Evolutionary conservation across 495 filamentous ascomycete genomes (phyloP).

Genomic region (Xanthoparmelia taractica): DNA sequence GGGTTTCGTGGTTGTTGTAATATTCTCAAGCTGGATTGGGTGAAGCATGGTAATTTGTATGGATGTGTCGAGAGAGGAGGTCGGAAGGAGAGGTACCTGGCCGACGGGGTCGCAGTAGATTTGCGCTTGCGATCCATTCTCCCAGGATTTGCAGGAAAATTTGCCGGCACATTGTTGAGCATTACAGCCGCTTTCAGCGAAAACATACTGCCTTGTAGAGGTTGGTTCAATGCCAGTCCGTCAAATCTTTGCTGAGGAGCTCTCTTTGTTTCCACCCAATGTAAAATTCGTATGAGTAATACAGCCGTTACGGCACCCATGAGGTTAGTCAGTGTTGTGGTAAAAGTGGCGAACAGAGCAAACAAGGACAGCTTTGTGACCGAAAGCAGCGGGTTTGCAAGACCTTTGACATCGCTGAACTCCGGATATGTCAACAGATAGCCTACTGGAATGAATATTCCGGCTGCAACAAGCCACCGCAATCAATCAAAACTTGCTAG

Average conservation of each 20-base stretch:
- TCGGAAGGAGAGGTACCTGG: conserved; percentile 20
- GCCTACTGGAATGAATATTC: too few relatives aligned
- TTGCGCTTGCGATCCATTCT: conserved; percentile 9
- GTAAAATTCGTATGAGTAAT: conserved; percentile 24
- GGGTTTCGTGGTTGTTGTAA: too few relatives aligned
- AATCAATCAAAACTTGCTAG: too few relatives aligned
- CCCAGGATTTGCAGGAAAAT: conserved; percentile 25
- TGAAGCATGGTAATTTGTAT: conserved; percentile 15
- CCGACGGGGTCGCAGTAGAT: conserved; percentile 19
- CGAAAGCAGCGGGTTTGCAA: conserved; percentile 24
- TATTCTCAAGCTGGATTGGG: conserved; percentile 15
- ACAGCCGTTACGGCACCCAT: conserved; percentile 29
- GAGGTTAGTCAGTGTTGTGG: conserved; percentile 26
- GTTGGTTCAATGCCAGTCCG: background rate
- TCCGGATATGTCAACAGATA: conserved; percentile 26
- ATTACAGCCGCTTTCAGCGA: conserved; percentile 7
- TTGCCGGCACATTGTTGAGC: conserved; percentile 10
- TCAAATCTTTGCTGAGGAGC: conserved; percentile 12
- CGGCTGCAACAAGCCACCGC: too few relatives aligned
- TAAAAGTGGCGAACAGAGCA: conserved; percentile 20
- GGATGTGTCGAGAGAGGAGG: conserved; percentile 23
- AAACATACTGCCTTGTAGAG: conserved; percentile 1
- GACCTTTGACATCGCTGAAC: conserved; percentile 23
- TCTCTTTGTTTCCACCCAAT: conserved; percentile 20
- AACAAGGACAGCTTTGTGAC: conserved; percentile 21